Evolutionary conservation across 345 rosid genomes (phyloP).

Genomic region (Streptanthus diversifolius): DNA sequence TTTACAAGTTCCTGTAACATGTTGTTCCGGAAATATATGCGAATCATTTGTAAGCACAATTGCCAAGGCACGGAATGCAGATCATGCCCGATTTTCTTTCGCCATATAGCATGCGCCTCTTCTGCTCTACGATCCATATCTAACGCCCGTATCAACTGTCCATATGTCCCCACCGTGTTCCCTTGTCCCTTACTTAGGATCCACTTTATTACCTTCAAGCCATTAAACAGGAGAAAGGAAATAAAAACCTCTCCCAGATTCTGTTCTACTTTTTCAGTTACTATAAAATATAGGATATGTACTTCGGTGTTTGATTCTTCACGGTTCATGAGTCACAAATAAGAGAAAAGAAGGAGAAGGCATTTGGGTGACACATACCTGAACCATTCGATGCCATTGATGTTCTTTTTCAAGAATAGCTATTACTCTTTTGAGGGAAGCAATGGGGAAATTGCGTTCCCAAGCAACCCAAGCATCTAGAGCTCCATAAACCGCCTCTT

Average conservation of each 20-base stretch:
- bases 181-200: conserved; percentile 98
- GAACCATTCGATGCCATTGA: conserved; percentile 86
- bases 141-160: conserved; percentile 69
- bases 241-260: not conserved
- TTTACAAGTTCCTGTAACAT: conserved; percentile 69
- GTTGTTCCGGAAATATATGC: conserved; percentile 76
- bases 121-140: conserved; percentile 88
- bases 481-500: conserved; percentile 84
- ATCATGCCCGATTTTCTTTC: conserved; percentile 63
- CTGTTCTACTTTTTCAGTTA: not conserved
- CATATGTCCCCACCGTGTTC: conserved; percentile 75
- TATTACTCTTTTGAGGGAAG: conserved; percentile 61
- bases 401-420: conserved; percentile 72
- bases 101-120: conserved; percentile 87
- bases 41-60: conserved; percentile 66
- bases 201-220: conserved; percentile 88
- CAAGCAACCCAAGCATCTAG: conserved; percentile 98
- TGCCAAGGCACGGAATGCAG: conserved; percentile 95
- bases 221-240: not conserved
- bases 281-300: not conserved
- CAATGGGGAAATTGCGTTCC: conserved; percentile 84
- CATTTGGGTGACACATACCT: conserved; percentile 43
- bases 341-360: not conserved
- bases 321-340: not conserved
- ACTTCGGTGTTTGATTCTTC: not conserved